Evolutionary conservation across 1,284 basidiomycete species (phyloP), one percentile per base, ranked within the genome.

Genomic region (Pseudozyma pruni): DNA sequence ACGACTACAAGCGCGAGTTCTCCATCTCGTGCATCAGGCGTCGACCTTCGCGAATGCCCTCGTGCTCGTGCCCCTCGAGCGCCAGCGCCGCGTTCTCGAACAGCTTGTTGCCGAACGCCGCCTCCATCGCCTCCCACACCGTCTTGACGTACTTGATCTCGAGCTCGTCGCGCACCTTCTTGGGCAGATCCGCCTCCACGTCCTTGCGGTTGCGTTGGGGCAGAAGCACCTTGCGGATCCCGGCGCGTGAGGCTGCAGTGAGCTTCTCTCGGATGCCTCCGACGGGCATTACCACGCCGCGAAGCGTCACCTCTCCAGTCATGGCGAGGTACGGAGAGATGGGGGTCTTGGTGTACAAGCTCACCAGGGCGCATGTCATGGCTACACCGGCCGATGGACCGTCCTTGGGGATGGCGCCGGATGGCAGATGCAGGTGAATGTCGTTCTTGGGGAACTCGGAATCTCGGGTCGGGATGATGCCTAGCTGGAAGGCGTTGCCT

Each of bases 351-450:
- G 90, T 91, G 39, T 93, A 85, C 32, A 94, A 84, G 6, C 90
- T 92, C 13, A 93, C 90, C 49, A 94, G 87, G 0, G 92, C 92
- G 73, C 91, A 91, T 1, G 89, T 88, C 88, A 94, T 92, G 2
- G 92, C 91, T 17, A 94, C 87, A 5, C 93, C 93, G 0, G 93
- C 92, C 72, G 72, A 67, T 43, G 92, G 92, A 0, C 93, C 93
- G 79, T 94, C 93, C 84, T 94, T 94, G 85, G 90, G 92, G 81
- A 92, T 90, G 2, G 91, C 90, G 1, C 92, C 92, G 1, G 90
- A 87, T 1, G 92, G 92, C 35, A 94, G 84, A 79, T 95, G 93
- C n/a, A 94, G 83, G 74, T 95, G 93, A 10, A 94, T 85, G 77
- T 94, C 92, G 52, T 92, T 88, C 35, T 88, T 85, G 74, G 90